Evolutionary conservation across 2,329 filamentous ascomycete species (phyloP), one percentile per base, ranked within the genome.

Genomic region (Metarhizium robertsii): DNA sequence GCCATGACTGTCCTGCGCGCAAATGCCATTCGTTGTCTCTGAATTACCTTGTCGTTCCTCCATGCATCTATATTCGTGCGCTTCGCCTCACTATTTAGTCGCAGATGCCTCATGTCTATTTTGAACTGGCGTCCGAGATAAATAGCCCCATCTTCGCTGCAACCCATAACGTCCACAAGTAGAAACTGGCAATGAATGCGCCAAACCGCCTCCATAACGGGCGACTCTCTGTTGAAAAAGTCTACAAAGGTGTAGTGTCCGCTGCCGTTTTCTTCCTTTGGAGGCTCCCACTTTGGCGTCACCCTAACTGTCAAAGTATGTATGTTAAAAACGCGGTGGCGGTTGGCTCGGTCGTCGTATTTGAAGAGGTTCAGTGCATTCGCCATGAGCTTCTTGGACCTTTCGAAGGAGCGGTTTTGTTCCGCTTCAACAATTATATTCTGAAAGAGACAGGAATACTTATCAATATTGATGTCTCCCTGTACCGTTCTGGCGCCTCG

Each of bases 231-330:
- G 4, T 58, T 34, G 58, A 77, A 71, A 59, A 75, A 73, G 55
- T 69, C 56, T 53, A 68, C 60, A 53, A 74, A 71, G 2, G 70
- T 71, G 40, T 73, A 67, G 10, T 59, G 32, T 14, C 53, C 56
- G 40, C 14, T 14, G 10, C 6, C 38, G 18, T 50, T 32, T 8
- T 55, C 32, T 40, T 40, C 56, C 2, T 25, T 42, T 8, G 29
- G 29, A 3, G 53, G 59, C 11, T 59, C 34, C 57, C 53, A 57
- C 16, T 50, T 57, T 1, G 72, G 72, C 16, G 66, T 66, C 50
- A 79, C 61, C 38, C 74, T 68, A 50, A 80, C 64, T 3, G 68
- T 72, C 29, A 80, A 61, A 1, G 70, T 76, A 55, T 73, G 67
- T 3, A 80, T 63, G n/a, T 16, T 5, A 63, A 54, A 0, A 57